These are phyloP conservation scores for Psilocybe cyanescens DNA, from an alignment of 768 basidiomycete species.

Conservation along the genomic window DNA sequence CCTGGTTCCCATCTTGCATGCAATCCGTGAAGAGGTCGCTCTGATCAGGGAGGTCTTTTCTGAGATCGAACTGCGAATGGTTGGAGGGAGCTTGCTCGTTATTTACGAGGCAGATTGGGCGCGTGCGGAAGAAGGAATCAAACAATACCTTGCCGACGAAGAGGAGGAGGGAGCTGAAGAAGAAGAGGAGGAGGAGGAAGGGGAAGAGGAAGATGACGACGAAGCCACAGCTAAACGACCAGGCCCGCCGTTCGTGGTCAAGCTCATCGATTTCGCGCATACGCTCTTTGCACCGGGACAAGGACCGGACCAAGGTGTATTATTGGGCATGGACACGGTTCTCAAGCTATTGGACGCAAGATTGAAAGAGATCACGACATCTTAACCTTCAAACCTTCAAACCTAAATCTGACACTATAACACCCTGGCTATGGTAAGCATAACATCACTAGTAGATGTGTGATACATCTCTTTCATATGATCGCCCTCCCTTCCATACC, in stretches of 20 bases:
- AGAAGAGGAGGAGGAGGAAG: slow-evolving; percentile 35
- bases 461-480: background rate
- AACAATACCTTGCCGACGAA: slow-evolving; percentile 33
- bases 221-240: slow-evolving; percentile 38
- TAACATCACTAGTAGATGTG: background rate
- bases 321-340: slow-evolving; percentile 74
- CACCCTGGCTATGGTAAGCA: background rate
- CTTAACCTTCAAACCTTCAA: background rate
- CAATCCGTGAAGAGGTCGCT: slow-evolving; percentile 54
- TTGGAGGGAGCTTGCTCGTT: slow-evolving; percentile 81
- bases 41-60: slow-evolving; percentile 43
- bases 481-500: background rate
- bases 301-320: slow-evolving; percentile 81
- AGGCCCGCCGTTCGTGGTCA: slow-evolving; percentile 64
- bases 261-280: slow-evolving; percentile 96
- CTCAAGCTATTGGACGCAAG: slow-evolving; percentile 63
- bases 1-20: slow-evolving; percentile 61
- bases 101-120: slow-evolving; percentile 66
- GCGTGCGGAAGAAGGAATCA: slow-evolving; percentile 44
- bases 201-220: slow-evolving; percentile 35
- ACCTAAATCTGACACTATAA: background rate
- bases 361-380: slow-evolving; percentile 29
- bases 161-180: slow-evolving; percentile 34
- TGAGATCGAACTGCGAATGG: slow-evolving; percentile 72
- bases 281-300: slow-evolving; percentile 66